Conservation (phyloP, 2,329 filamentous ascomycete genomes). For the Phaeosphaeria sp. region DNA sequence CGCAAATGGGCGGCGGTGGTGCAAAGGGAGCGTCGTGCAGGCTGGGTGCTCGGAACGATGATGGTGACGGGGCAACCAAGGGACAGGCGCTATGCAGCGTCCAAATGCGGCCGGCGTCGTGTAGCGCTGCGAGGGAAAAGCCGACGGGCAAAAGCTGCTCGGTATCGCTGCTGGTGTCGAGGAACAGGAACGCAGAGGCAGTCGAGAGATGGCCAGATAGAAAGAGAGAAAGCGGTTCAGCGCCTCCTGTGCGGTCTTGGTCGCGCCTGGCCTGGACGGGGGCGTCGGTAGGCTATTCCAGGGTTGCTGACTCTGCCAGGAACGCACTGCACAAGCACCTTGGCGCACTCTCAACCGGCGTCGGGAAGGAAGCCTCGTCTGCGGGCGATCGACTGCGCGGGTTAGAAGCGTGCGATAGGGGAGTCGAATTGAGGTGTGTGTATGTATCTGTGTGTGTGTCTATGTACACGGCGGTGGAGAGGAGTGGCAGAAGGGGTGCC, state of each 20-base stretch:
- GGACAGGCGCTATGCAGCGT: slow-evolving; percentile 17
- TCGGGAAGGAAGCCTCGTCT: slow-evolving; percentile 12
- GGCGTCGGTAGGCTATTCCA: slow-evolving; percentile 8
- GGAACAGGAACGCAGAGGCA: slow-evolving; percentile 15
- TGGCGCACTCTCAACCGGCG: slow-evolving; percentile 20
- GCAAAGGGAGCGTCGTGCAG: slow-evolving; percentile 24
- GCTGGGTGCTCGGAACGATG: slow-evolving; percentile 16
- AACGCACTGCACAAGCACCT: slow-evolving; percentile 24
- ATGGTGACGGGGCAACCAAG: slow-evolving; percentile 36
- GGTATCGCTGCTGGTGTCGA: slow-evolving; percentile 30
- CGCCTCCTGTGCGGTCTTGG: slow-evolving; percentile 12
- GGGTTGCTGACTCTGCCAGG: slow-evolving; percentile 12
- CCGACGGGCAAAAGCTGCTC: slow-evolving; percentile 24
- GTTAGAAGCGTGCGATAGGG: background rate
- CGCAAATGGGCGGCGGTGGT: slow-evolving; percentile 26
- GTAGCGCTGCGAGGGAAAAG: slow-evolving; percentile 3
- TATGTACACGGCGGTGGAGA: slow-evolving; percentile 2
- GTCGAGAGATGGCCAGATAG: slow-evolving; percentile 23
- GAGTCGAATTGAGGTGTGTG: slow-evolving; percentile 1
- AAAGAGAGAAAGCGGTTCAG: slow-evolving; percentile 13
- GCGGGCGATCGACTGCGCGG: background rate
- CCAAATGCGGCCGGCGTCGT: slow-evolving; percentile 5
- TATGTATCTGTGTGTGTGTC: slow-evolving; percentile 5
- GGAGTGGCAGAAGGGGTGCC: slow-evolving; percentile 4
- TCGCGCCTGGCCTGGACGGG: slow-evolving; percentile 30